Base-by-base conservation (phyloP, 805 yeast species). In the Spathaspora boniae region DNA sequence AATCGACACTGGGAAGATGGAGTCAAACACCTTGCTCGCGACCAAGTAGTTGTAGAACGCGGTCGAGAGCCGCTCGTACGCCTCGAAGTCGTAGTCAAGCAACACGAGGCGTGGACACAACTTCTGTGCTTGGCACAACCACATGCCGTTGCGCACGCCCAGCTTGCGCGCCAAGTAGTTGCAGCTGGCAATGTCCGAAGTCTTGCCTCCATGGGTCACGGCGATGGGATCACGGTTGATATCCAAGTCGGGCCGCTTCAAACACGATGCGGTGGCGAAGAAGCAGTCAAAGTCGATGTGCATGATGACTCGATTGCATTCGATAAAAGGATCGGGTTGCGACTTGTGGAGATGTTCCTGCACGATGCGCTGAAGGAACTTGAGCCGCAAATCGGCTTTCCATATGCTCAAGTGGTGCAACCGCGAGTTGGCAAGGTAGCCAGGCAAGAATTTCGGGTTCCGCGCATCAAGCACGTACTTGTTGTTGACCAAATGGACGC, bases 201-300 rank as follows among this genome's bases (percentile, higher is more conserved):
- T 65, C 8, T 50, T 51, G 1, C 75, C 75, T 5, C 81, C 81
- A 48, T 76, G 80, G 0, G 82, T 69, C 65, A 66, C 95, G 63
- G 59, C 91, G 58, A 52, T 82, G 65, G 70, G 82, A 58, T 46
- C 62, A 40, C 29, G 68, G 23, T 47, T 58, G 41, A 76, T 70
- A 40, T 75, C 76, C 12, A 81, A 51, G 2, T 77, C 68, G 0
- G 83, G 81, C 27, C 68, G 62, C 11, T 60, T 66, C 36, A 79
- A 59, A 3, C 86, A 74, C 0, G 96, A 84, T 0, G 83, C 96
- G 0, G 94, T 73, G 2, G 89, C 97, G 60, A 91, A 91, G 50
- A 93, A 91, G 45, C 95, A 87, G 56, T 91, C 98, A 56, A 88
- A 91, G 55, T 91, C 98, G 22, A 91, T 70, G 55, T 91, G 97